Conservation (phyloP, 495 filamentous ascomycete genomes). For the Penicillium egyptiacum region DNA sequence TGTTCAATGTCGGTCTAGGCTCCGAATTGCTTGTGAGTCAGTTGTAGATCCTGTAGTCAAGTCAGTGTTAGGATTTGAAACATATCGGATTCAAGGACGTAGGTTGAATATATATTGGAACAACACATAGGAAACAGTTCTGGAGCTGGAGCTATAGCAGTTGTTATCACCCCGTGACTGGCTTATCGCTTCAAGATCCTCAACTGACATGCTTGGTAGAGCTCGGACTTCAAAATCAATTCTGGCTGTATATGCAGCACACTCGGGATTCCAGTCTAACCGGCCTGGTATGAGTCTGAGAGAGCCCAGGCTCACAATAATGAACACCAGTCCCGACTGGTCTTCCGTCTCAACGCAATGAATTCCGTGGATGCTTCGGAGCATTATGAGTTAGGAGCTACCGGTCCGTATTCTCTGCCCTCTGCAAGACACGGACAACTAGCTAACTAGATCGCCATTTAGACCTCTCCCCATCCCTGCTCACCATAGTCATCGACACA, state of each 20-base stretch:
- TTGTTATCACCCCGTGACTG: constrained; percentile 15
- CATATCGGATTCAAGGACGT: not conserved
- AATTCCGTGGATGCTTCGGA: constrained; percentile 87
- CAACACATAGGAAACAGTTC: not conserved
- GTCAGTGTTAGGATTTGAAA: not conserved
- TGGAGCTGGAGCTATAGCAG: not conserved
- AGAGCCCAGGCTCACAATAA: not conserved
- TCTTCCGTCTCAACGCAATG: constrained; percentile 52
- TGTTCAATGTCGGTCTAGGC: not conserved
- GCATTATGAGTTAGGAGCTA: constrained; percentile 63
- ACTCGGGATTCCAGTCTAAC: not conserved
- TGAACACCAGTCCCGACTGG: constrained; percentile 11
- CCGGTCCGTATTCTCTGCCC: constrained; percentile 14
- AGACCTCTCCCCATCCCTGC: constrained; percentile 79
- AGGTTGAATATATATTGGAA: not conserved
- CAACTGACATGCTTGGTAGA: not conserved
- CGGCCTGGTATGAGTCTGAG: not conserved
- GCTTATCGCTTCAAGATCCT: constrained; percentile 10
- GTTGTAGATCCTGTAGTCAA: not conserved
- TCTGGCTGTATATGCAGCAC: not conserved
- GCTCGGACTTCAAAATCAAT: not conserved
- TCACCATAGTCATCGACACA: constrained; percentile 91
- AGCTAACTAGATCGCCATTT: not conserved
- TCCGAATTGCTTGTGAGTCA: not conserved
- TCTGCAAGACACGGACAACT: not conserved